Conservation (phyloP, 2,329 filamentous ascomycete species). For the Pseudomassariella vexata region DNA sequence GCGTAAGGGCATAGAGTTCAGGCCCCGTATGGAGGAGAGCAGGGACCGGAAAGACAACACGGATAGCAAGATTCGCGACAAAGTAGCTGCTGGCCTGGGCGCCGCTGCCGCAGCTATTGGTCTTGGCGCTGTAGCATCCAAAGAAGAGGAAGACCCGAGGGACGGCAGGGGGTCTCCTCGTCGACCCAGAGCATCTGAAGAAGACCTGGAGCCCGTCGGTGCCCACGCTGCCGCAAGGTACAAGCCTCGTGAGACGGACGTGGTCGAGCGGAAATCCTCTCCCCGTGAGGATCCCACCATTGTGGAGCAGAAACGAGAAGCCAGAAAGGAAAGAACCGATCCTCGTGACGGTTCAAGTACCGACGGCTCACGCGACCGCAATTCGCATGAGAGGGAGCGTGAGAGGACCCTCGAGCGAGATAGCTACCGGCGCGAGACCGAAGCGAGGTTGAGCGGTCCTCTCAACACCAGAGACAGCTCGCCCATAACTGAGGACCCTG, state of each 20-base stretch:
- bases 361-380: slow-evolving; percentile 13
- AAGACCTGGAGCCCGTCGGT: slow-evolving; percentile 16
- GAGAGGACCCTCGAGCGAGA: slow-evolving; percentile 14
- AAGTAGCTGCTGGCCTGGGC: slow-evolving; percentile 40
- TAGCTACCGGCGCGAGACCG: slow-evolving; percentile 27
- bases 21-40: slow-evolving; percentile 17
- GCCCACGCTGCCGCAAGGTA: slow-evolving; percentile 21
- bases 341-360: slow-evolving; percentile 13
- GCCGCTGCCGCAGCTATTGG: slow-evolving; percentile 44
- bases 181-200: slow-evolving; percentile 18
- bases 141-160: slow-evolving; percentile 32
- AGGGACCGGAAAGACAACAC: slow-evolving; percentile 19
- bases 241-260: slow-evolving; percentile 21
- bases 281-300: slow-evolving; percentile 15
- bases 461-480: slow-evolving; percentile 31
- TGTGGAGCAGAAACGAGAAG: slow-evolving; percentile 19
- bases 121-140: slow-evolving; percentile 29
- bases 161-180: slow-evolving; percentile 21
- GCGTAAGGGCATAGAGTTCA: slow-evolving; percentile 14
- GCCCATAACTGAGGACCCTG: slow-evolving; percentile 29
- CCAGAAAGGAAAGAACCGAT: slow-evolving; percentile 2
- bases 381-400: slow-evolving; percentile 11
- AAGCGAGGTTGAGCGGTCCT: slow-evolving; percentile 26
- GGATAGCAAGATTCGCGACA: slow-evolving; percentile 36
- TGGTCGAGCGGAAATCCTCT: slow-evolving; percentile 15